These are phyloP conservation scores for Colletotrichum abscissum DNA, from an alignment of 2,329 filamentous ascomycete genomes.

Conservation along the genomic window DNA sequence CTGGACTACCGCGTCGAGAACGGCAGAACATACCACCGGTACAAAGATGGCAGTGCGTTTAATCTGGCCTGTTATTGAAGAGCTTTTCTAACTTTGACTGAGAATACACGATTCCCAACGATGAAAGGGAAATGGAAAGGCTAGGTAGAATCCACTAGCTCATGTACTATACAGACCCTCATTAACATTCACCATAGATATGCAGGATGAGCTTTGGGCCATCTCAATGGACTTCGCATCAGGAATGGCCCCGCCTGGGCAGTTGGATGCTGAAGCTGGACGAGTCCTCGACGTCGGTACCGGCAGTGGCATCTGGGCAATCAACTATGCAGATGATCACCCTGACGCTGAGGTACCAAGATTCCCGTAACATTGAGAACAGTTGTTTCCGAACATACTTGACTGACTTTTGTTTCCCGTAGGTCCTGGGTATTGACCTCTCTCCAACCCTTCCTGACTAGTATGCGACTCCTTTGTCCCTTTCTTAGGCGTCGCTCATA, in stretches of 20 bases:
- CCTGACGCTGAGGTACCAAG: constrained; percentile 42
- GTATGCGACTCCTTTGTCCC: constrained; percentile 38
- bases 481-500: not conserved
- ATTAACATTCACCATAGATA: constrained; percentile 44
- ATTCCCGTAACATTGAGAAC: too few species aligned
- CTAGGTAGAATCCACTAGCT: not conserved
- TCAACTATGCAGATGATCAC: constrained; percentile 52
- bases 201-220: constrained; percentile 65
- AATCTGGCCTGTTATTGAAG: not conserved
- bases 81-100: not conserved
- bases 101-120: constrained; percentile 28
- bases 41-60: constrained; percentile 24
- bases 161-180: not conserved
- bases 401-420: too few species aligned
- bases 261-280: constrained; percentile 28
- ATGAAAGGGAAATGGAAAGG: constrained; percentile 16
- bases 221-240: constrained; percentile 48
- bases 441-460: constrained; percentile 49
- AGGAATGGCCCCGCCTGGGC: constrained; percentile 12
- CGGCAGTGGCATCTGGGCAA: constrained; percentile 44
- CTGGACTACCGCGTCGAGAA: constrained; percentile 21
- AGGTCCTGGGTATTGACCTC: constrained; percentile 50
- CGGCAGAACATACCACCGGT: constrained; percentile 38
- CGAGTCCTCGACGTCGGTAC: constrained; percentile 42
- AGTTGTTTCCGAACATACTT: too few species aligned